phyloP scores from a whole-genome alignment of 805 yeast genomes.

The Kluyveromyces dobzhanskii region DNA sequence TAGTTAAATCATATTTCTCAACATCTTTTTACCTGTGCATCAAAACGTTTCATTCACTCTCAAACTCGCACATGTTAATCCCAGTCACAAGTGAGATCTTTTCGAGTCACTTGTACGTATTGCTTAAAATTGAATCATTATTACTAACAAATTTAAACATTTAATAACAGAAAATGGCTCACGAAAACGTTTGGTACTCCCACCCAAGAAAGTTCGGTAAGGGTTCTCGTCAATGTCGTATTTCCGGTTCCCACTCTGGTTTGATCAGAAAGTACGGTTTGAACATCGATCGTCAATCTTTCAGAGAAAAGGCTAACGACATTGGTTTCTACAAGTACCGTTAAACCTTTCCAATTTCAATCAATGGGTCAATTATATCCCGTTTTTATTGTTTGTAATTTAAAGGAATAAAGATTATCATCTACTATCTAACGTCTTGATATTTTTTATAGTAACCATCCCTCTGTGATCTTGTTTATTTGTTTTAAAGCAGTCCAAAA shows the following conservation, averaged over 20 bases:
- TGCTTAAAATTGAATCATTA: too few species aligned
- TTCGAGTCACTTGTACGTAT: too few species aligned
- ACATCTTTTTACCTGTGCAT: too few species aligned
- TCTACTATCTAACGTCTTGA: not conserved
- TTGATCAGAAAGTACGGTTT: conserved; percentile 99
- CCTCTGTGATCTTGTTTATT: too few species aligned
- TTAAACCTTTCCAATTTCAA: conserved; percentile 38
- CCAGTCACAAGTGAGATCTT: too few species aligned
- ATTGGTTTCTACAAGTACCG: conserved; percentile 99
- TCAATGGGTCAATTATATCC: not conserved
- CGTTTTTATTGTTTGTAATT: conserved; percentile 4
- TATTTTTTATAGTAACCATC: too few species aligned
- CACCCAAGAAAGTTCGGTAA: conserved; percentile 99
- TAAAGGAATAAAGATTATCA: conserved; percentile 1
- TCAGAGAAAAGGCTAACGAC: conserved; percentile 99
- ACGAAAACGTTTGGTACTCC: conserved; percentile 99
- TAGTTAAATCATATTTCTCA: too few species aligned
- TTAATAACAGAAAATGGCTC: conserved; percentile 71
- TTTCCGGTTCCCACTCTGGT: conserved; percentile 98
- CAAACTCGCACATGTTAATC: too few species aligned
- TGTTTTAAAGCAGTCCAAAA: too few species aligned
- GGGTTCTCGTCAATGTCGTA: conserved; percentile 99
- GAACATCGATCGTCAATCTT: conserved; percentile 99
- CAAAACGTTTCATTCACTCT: too few species aligned
- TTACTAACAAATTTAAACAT: not conserved